Conservation (phyloP, 306 rosid genomes). For the Acacia crassicarpa region DNA sequence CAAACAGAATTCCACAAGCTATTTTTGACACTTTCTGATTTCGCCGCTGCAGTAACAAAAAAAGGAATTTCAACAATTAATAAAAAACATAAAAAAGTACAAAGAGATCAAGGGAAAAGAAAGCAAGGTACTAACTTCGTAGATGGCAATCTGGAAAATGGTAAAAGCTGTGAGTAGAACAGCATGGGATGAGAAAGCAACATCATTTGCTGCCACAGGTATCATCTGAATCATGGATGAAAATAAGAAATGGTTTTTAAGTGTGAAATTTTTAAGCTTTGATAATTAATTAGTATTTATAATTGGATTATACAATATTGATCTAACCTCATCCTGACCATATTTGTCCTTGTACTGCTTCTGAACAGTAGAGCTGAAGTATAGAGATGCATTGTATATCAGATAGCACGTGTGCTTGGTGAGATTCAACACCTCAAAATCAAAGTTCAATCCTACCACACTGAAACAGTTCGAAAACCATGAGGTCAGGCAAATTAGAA, state of each 20-base stretch:
- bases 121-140: slow-evolving; percentile 53
- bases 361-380: slow-evolving; percentile 71
- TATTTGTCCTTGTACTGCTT: slow-evolving; percentile 67
- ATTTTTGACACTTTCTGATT: slow-evolving; percentile 69
- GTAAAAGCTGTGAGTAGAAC: slow-evolving; percentile 72
- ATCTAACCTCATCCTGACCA: slow-evolving; percentile 38
- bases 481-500: too few relatives aligned
- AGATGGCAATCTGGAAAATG: slow-evolving; percentile 70
- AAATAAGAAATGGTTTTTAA: neutral
- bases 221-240: slow-evolving; percentile 65
- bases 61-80: too few relatives aligned
- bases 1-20: slow-evolving; percentile 50
- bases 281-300: neutral
- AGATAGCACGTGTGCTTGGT: slow-evolving; percentile 85
- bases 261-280: neutral
- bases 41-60: slow-evolving; percentile 51
- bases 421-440: slow-evolving; percentile 77
- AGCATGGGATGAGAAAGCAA: slow-evolving; percentile 87
- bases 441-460: slow-evolving; percentile 91
- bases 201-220: slow-evolving; percentile 95
- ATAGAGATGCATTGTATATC: slow-evolving; percentile 76
- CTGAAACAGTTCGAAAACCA: slow-evolving; percentile 24
- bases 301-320: neutral
- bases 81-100: slow-evolving; percentile 1
- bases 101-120: neutral